A percentile compares a stretch with the other conserved stretches of the same genome.
phyloP scores from a whole-genome alignment of 768 basidiomycete genomes.

The Lactarius psammicola region DNA sequence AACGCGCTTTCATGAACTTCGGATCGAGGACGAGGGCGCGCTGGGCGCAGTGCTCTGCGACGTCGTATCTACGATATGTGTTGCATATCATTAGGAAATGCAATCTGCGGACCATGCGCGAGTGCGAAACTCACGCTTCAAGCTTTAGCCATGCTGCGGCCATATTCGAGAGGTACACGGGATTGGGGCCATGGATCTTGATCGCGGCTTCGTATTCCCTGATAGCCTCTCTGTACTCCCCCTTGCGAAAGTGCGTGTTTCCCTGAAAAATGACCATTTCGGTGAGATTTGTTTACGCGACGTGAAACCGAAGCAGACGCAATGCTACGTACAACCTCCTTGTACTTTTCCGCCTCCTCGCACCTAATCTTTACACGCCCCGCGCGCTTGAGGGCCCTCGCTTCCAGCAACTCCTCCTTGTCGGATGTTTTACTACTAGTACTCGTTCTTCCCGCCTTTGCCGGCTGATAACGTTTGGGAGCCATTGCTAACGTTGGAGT shows the following conservation, averaged over 20 bases:
- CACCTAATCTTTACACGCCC: neutral
- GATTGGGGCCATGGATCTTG: conserved; percentile 39
- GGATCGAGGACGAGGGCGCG: conserved; percentile 31
- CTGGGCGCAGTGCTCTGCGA: neutral
- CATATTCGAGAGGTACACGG: conserved; percentile 44
- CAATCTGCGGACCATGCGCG: neutral
- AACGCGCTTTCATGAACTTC: conserved; percentile 38
- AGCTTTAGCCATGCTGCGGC: conserved; percentile 45
- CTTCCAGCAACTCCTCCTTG: neutral
- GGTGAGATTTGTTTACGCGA: neutral
- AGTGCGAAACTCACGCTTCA: conserved; percentile 29
- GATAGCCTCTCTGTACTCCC: conserved; percentile 40
- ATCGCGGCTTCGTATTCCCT: conserved; percentile 44
- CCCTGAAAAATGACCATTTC: conserved; percentile 37
- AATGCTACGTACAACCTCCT: conserved; percentile 12
- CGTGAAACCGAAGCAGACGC: neutral
- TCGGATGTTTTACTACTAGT: neutral
- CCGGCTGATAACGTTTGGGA: neutral
- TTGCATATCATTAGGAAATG: neutral
- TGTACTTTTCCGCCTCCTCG: conserved; percentile 5
- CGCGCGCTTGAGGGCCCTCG: conserved; percentile 4
- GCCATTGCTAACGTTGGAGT: neutral
- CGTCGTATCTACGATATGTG: neutral
- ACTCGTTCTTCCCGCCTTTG: neutral
- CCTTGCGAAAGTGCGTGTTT: conserved; percentile 42